Evolutionary conservation across 192 early-diverging fungal species (phyloP), one percentile per base, ranked within the genome.

Genomic region (Chytriomyces sp.): DNA sequence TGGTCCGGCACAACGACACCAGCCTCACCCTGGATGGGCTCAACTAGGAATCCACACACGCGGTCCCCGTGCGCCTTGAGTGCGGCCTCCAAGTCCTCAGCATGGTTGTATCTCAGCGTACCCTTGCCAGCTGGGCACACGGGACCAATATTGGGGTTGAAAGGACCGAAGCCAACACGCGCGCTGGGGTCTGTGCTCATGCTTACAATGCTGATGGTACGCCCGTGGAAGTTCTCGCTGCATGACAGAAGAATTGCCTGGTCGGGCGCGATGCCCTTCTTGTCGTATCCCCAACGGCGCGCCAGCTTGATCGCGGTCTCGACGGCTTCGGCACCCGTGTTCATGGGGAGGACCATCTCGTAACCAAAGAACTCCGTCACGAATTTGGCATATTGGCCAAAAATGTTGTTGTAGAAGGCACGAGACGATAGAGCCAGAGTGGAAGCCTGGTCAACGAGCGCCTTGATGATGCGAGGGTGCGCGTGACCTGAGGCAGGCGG

Each of bases 1-100:
- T 91, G 85, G 74, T 93, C 93, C 33, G 97, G 97, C 10, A 99
- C 92, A 75, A 91, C 89, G 77, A 99, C 96, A 61, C 91, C 97
- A 31, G 97, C 95, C 84, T 99, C 97, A 68, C 97, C 97, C 79
- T 99, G 97, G 82, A 99, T 98, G 22, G 97, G 97, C 82, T 99
- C 97, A 17, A 99, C 93, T 57, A 99, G 85, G 86, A 99, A 97
- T 12, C 89, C 97, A 38, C 93, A 94, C 6, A 94, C 91, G 53
- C 90, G 85, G 67, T 88, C 81, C 70, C 93, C 93, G 76, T 95
- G 86, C 6, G 88, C 85, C 64, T 93, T 88, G 28, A 99, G 83
- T 22, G 92, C 92, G 17, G 85, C 89, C 76, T 98, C 93, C 33
- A 99, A 86, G 75, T 95, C 95, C 68, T 93, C 88, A 39, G 89